Evolutionary conservation across 2,329 filamentous ascomycete species (phyloP), one percentile per base, ranked within the genome.

Genomic region (Metarhizium humberi): DNA sequence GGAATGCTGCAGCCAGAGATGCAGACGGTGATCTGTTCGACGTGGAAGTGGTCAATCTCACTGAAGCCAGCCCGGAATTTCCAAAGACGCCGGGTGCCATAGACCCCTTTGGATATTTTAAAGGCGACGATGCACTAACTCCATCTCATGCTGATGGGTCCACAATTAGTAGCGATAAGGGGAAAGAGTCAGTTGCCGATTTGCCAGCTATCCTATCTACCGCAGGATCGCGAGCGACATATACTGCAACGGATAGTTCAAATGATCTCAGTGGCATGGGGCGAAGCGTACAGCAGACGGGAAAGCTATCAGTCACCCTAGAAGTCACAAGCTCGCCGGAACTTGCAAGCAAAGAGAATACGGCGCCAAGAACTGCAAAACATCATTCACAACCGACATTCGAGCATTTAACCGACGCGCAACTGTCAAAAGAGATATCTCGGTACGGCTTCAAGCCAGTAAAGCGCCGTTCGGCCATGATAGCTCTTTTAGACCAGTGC

Each of bases 381-480:
- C 29, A 57, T 13, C 57, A 55, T 6, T 54, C 62, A 18, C 69
- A 66, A 50, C 86, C 87, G 2, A 78, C 80, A 11, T 91, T 80
- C 57, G 76, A 79, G 45, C 69, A 78, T 0, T 84, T 81, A 56
- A 84, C 84, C 3, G 84, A 86, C 58, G 70, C 75, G 8, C 80
- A 87, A 56, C 71, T 92, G 16, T 73, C 81, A 3, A 80, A 77
- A 55, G 78, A 86, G 62, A 72, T 92, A 48, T 72, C 78, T 5
- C 74, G 75, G 0, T 90, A 84, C 63, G 86, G 86, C 0, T 91
- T 92, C 69, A 92, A 91, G 64, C 74, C 84, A 1, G 73, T 91
- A 34, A 88, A 85, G 65, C 81, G 75, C 55, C 78, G 88, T 18
- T 75, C 78, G 51, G 81, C 82, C 8, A 90, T 89, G 85, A 84